A percentile compares a stretch with the other conserved stretches of the same genome.
phyloP scores from a whole-genome alignment of 164 flowering plant genomes.

The Annona squamosa region DNA sequence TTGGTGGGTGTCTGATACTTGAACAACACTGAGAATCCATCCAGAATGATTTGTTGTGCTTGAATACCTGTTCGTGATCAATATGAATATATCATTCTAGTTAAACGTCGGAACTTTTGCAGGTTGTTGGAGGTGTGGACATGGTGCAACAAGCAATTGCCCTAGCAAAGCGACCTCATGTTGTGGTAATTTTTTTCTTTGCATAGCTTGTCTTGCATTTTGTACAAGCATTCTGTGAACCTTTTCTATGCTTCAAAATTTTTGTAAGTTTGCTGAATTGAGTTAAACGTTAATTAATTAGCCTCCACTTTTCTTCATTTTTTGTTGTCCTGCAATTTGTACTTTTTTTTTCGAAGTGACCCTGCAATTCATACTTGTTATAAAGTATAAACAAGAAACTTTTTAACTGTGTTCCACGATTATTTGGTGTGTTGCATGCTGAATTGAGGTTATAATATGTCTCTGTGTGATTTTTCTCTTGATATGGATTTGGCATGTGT shows the following conservation, averaged over 20 bases:
- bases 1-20: no score
- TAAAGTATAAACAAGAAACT: neutral
- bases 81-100: neutral
- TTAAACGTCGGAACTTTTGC: slow-evolving; percentile 9
- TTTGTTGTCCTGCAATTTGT: neutral
- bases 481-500: no score
- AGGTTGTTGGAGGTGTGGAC: slow-evolving; percentile 92
- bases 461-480: no score
- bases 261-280: neutral
- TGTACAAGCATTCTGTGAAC: neutral
- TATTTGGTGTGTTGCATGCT: neutral
- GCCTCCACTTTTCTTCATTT: neutral
- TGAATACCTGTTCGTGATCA: no score
- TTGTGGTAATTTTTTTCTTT: slow-evolving; percentile 41
- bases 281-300: neutral
- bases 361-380: neutral
- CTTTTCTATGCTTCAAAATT: neutral
- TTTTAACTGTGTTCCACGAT: neutral
- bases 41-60: no score
- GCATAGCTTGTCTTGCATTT: neutral
- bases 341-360: neutral
- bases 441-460: no score
- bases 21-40: no score
- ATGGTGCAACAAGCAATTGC: slow-evolving; percentile 51
- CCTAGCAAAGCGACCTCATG: slow-evolving; percentile 74